Evolutionary conservation across 192 early-diverging fungal genomes (phyloP), one percentile per base, ranked within the genome.

Genomic region (Backusella tarrabulga): DNA sequence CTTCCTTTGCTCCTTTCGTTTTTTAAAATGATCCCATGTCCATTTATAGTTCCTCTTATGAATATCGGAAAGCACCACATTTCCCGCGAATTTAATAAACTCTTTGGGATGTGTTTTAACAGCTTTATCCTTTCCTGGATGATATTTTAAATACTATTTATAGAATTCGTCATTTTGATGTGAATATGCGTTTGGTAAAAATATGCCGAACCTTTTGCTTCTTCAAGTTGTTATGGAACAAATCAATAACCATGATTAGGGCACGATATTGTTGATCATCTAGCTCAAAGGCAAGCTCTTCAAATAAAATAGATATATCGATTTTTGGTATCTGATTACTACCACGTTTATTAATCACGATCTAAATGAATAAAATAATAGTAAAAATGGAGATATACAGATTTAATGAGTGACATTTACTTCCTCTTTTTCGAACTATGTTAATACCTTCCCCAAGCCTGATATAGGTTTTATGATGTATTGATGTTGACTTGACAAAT

Each of bases 401-500:
- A 67, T 79, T 89, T 21, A 56, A 21, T 93, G 78, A 86, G 85
- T 26, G 29, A 23, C 29, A 69, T 15, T 23, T 11, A 70, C 19
- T 41, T 21, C 21, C 23, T 41, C 12, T 42, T 36, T 26, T 71
- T n/a, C 14, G 46, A 26, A 12, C 9, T 34, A 26, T 6, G 12
- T n/a, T 1, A 76, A 84, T 54, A 95, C 83, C 81, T 86, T 81
- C 12, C 93, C 95, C 40, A 85, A 81, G 1, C 94, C 93, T 9
- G 92, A 92, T 0, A 96, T 92, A 4, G 95, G 94, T 72, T 88
- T 88, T 41, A 96, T 75, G 7, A 95, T 90, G 50, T 92, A 94
- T 71, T 90, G 89, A 46, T 86, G 84, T 17, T 86, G 81, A 38
- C 80, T 74, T 32, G 80, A 76, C 12, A 80, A 76, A 0, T 84